Percentiles rank a stretch among this genome's conserved stretches.
phyloP scores from a whole-genome alignment of 768 basidiomycete genomes.

The Exidia glandulosa region DNA sequence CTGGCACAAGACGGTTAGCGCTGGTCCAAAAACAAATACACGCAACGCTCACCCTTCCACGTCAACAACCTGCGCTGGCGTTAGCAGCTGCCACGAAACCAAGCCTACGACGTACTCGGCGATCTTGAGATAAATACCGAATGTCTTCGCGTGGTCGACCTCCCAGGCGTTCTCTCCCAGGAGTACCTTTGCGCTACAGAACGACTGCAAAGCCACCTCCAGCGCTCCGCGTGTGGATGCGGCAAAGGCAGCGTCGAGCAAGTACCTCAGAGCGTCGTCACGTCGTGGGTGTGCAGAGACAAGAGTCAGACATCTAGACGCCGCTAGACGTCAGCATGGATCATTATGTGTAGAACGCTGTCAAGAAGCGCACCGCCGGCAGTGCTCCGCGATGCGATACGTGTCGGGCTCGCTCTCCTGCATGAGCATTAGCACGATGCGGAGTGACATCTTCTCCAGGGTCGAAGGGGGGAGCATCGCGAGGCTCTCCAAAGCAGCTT shows the following conservation, averaged over 20 bases:
- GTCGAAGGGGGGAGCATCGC: conserved; percentile 35
- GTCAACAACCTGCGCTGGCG: conserved; percentile 36
- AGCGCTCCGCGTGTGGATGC: conserved; percentile 65
- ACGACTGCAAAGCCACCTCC: conserved; percentile 48
- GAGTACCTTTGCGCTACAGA: conserved; percentile 46
- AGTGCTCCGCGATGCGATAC: conserved; percentile 50
- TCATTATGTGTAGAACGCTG: background rate
- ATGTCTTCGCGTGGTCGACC: conserved; percentile 35
- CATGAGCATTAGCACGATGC: conserved; percentile 61
- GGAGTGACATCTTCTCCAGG: conserved; percentile 58
- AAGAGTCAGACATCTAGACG: conserved; percentile 45
- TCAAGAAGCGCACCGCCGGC: background rate
- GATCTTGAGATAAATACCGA: conserved; percentile 42
- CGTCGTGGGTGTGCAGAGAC: conserved; percentile 50
- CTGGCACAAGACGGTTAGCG: conserved; percentile 19
- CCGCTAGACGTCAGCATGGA: background rate
- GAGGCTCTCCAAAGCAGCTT: conserved; percentile 55
- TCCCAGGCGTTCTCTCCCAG: conserved; percentile 45
- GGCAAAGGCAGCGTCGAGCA: conserved; percentile 60
- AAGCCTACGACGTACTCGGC: conserved; percentile 41
- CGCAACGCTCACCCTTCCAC: conserved; percentile 41
- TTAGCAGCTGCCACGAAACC: background rate
- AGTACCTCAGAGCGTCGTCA: conserved; percentile 46
- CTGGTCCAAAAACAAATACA: background rate
- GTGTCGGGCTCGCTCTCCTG: conserved; percentile 50